phyloP scores from a whole-genome alignment of 2,329 filamentous ascomycete genomes.

The Diaporthe humulicola region DNA sequence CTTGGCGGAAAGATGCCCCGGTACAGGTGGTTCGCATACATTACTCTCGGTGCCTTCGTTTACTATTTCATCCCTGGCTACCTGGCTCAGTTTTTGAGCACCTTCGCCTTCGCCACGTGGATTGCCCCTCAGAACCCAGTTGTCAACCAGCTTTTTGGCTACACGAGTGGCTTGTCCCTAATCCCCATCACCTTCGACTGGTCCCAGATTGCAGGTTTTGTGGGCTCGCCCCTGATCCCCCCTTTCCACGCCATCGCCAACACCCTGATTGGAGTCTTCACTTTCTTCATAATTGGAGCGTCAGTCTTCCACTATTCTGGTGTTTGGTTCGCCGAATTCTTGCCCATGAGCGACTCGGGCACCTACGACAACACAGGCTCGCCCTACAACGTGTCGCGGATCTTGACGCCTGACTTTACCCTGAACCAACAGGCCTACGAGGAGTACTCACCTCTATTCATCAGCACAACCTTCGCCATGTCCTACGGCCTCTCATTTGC shows the following conservation, averaged over 20 bases:
- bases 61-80: constrained; percentile 81
- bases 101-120: constrained; percentile 81
- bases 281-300: constrained; percentile 74
- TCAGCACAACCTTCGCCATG: constrained; percentile 80
- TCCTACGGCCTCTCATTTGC: constrained; percentile 81
- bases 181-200: constrained; percentile 83
- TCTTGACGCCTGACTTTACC: constrained; percentile 72
- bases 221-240: constrained; percentile 76
- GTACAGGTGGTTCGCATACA: constrained; percentile 73
- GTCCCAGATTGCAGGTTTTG: constrained; percentile 78
- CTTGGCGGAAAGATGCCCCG: constrained; percentile 76
- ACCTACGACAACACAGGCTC: constrained; percentile 80
- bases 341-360: constrained; percentile 77
- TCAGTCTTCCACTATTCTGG: constrained; percentile 75
- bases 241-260: constrained; percentile 83
- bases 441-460: constrained; percentile 76
- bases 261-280: constrained; percentile 75
- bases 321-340: constrained; percentile 73
- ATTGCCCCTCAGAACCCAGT: constrained; percentile 76
- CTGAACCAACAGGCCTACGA: constrained; percentile 75
- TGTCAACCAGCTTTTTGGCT: constrained; percentile 81
- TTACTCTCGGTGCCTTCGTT: constrained; percentile 69
- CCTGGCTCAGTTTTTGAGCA: constrained; percentile 76
- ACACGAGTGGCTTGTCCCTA: constrained; percentile 74
- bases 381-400: constrained; percentile 73